Percentiles rank a stretch among this genome's conserved stretches.
phyloP scores from a whole-genome alignment of 164 flowering plant species.

The Magnolia kwangsiensis region DNA sequence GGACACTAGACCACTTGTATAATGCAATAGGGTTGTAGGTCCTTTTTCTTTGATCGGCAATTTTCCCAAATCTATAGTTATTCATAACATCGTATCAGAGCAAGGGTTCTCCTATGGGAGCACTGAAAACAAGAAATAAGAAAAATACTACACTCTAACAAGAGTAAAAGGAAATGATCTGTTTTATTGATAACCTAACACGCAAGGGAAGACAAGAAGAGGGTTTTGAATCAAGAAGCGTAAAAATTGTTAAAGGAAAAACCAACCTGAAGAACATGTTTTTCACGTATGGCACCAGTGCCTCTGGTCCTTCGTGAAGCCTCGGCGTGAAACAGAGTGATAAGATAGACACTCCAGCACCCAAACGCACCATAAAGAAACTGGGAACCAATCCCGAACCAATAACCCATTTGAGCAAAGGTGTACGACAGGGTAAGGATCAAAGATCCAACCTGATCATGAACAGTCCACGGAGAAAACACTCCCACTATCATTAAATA shows the following conservation, averaged over 20 bases:
- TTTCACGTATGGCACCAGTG: constrained; percentile 10
- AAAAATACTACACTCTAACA: neutral
- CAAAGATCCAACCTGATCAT: constrained; percentile 13
- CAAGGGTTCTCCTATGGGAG: neutral
- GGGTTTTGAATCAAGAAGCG: no score
- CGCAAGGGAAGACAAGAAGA: neutral
- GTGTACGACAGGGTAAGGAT: constrained; percentile 14
- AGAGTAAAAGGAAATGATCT: neutral
- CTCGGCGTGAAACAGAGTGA: constrained; percentile 10
- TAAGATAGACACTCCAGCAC: constrained; percentile 12
- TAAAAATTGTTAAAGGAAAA: neutral
- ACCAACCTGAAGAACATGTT: constrained; percentile 8
- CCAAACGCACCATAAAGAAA: constrained; percentile 12
- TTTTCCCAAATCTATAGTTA: no score
- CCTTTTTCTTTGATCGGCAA: no score
- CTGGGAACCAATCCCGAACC: constrained; percentile 5
- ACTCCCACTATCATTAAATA: neutral
- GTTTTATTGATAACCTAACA: no score
- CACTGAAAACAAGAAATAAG: no score
- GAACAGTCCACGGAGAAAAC: neutral
- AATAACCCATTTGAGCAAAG: constrained; percentile 12
- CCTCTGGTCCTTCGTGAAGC: constrained; percentile 7
- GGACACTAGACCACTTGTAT: no score
- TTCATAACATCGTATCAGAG: neutral
- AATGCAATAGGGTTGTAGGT: no score